Evolutionary conservation across 108 stramenopile species (phyloP), one percentile per base, ranked within the genome.

Genomic region (Schizochytrium sp.): DNA sequence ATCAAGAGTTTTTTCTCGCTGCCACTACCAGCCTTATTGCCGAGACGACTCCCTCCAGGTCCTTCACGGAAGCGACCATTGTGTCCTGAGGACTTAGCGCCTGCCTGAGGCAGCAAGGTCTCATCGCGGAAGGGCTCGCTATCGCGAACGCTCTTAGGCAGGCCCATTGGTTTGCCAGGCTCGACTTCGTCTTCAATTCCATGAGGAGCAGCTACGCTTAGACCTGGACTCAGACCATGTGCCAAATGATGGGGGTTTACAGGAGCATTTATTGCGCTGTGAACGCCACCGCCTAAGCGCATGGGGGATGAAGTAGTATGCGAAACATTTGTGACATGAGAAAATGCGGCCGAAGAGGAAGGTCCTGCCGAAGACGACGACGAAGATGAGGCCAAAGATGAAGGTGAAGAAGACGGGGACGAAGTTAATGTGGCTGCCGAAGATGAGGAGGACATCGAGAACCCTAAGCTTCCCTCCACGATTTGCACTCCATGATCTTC

Each of bases 121-220:
- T 69, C 64, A 3, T 69, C 64, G 19, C 64, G 64, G 44, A 2
- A 69, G 12, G 64, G 64, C 44, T 69, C 64, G 64, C 64, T 69
- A 8, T 69, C 64, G 64, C 64, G 64, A 7, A 69, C 64, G 12
- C 40, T 5, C 15, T 44, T 7, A 44, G 64, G 64, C 12, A 69
- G 64, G 28, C 64, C 64, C 64, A 69, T 69, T 8, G 64, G 64
- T 15, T 15, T 12, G 12, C 64, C 64, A 1, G 64, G 64, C 64
- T 69, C 19, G 19, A 15, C 64, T 15, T 69, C 64, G 64, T 13
- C 12, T 44, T 8, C 15, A 15, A 44, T 38, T 2, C 12, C 12
- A 38, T 38, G 5, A 0, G 7, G 19, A 8, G 64, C 15, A 38
- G 64, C 44, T 44, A 69, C 64, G 64, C 64, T 69, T 44, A 69